Evolutionary conservation across 2,329 filamentous ascomycete species (phyloP).

Genomic region (Rachicladosporium sp.): DNA sequence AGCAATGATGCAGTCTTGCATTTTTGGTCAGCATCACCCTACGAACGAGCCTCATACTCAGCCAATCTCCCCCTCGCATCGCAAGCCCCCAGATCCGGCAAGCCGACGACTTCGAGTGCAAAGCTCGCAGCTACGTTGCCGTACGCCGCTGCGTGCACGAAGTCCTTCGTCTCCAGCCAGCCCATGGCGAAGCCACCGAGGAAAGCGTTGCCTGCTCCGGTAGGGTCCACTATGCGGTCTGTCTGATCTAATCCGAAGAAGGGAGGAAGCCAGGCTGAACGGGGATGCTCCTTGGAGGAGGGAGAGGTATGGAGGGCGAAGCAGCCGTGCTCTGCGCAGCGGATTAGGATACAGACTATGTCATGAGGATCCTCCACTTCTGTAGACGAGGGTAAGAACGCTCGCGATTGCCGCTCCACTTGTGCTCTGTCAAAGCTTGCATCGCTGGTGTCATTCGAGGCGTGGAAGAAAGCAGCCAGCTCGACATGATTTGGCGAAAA

Average conservation of each 20-base stretch:
- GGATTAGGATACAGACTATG: slow-evolving; percentile 11
- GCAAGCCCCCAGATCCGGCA: slow-evolving; percentile 5
- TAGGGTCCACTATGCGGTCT: slow-evolving; percentile 13
- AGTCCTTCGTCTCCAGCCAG: slow-evolving; percentile 11
- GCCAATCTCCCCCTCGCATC: background rate
- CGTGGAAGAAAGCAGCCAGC: slow-evolving; percentile 13
- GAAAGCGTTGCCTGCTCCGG: slow-evolving; percentile 20
- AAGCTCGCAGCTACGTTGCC: slow-evolving; percentile 18
- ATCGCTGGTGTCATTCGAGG: background rate
- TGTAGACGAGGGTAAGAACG: slow-evolving; percentile 6
- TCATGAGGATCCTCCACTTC: background rate
- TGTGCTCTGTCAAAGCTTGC: slow-evolving; percentile 7
- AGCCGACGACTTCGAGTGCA: slow-evolving; percentile 15
- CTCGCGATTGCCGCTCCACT: slow-evolving; percentile 11
- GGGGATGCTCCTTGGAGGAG: background rate
- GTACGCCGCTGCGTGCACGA: slow-evolving; percentile 12
- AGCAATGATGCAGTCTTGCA: too few relatives aligned
- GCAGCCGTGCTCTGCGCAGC: slow-evolving; percentile 16
- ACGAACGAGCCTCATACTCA: background rate
- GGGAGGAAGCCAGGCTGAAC: slow-evolving; percentile 13
- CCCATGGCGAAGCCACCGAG: slow-evolving; percentile 18
- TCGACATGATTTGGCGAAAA: slow-evolving; percentile 21
- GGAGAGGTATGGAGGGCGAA: slow-evolving; percentile 6
- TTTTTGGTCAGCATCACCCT: too few relatives aligned
- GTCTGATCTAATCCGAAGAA: slow-evolving; percentile 6